These are phyloP conservation scores for Ceratobasidium sp. DNA, from an alignment of 1,284 basidiomycete genomes.

Conservation along the genomic window DNA sequence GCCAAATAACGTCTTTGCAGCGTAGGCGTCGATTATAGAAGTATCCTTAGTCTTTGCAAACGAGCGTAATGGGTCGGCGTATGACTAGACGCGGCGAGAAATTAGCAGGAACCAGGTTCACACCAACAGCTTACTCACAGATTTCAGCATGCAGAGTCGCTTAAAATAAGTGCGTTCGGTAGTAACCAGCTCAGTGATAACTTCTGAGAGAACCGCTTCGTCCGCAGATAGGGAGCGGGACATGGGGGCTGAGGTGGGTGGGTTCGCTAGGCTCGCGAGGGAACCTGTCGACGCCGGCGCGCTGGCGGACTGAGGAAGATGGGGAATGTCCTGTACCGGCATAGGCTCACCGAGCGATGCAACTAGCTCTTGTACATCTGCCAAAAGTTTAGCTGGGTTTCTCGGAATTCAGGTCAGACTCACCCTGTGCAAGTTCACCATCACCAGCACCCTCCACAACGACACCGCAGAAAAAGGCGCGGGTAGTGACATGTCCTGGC, in stretches of 20 bases:
- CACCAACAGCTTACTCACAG: constrained; percentile 50
- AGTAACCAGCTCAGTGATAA: constrained; percentile 79
- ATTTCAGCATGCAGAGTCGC: constrained; percentile 78
- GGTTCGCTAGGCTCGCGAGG: constrained; percentile 20
- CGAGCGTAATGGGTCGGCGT: constrained; percentile 89
- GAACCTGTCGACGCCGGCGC: constrained; percentile 13
- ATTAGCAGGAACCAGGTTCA: constrained; percentile 17
- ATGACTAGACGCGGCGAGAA: constrained; percentile 63
- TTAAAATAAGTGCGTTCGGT: constrained; percentile 85
- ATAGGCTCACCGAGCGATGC: constrained; percentile 73
- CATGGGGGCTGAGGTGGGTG: constrained; percentile 24
- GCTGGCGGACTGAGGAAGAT: constrained; percentile 32
- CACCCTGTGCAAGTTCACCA: constrained; percentile 77
- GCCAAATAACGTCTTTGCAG: constrained; percentile 93
- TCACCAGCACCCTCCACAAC: constrained; percentile 82
- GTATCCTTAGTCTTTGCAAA: constrained; percentile 89
- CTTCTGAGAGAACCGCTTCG: constrained; percentile 72
- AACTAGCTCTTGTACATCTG: constrained; percentile 84
- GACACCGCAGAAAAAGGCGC: constrained; percentile 84
- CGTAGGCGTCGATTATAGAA: constrained; percentile 88
- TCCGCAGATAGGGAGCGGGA: constrained; percentile 55
- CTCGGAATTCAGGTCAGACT: constrained; percentile 47
- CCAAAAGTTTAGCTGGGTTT: background rate
- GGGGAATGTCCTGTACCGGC: constrained; percentile 36
- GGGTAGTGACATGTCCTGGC: constrained; percentile 63